Percentiles rank a stretch among this genome's conserved stretches.
Evolutionary conservation across 208 protist genomes (phyloP).

Genomic region (Sergeia podlipaevii): DNA sequence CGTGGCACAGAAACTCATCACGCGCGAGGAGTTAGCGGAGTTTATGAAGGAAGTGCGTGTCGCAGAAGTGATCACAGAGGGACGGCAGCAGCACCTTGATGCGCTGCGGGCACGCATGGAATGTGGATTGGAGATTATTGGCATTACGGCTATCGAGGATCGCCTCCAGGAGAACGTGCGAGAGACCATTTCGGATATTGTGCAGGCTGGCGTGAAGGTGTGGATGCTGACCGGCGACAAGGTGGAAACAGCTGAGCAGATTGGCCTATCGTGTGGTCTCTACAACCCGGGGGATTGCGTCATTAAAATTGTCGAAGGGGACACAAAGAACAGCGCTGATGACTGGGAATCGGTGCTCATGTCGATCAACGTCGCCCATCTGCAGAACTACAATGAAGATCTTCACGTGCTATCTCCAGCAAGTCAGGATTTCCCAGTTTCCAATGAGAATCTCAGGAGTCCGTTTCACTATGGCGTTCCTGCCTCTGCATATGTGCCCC

Average conservation of each 20-base stretch:
- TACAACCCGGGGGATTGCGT: constrained; percentile 47
- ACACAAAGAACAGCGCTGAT: background rate
- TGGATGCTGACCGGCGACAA: constrained; percentile 99
- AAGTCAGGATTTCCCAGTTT: too few species aligned
- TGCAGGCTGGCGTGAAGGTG: constrained; percentile 83
- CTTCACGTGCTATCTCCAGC: too few species aligned
- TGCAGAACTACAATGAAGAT: background rate
- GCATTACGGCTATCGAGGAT: constrained; percentile 97
- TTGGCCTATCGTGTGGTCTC: constrained; percentile 79
- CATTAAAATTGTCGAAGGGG: constrained; percentile 38
- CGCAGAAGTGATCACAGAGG: constrained; percentile 29
- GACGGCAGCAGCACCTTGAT: constrained; percentile 42
- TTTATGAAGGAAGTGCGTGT: constrained; percentile 30
- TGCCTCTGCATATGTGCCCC: too few species aligned
- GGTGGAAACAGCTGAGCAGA: constrained; percentile 97
- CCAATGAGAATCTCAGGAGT: background rate
- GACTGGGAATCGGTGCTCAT: constrained; percentile 15
- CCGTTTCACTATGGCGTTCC: too few species aligned
- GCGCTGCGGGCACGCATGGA: constrained; percentile 76
- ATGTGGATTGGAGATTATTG: constrained; percentile 76
- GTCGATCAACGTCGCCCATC: background rate
- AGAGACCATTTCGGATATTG: constrained; percentile 75
- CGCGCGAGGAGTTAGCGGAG: constrained; percentile 21
- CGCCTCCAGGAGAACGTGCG: constrained; percentile 95
- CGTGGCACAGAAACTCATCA: constrained; percentile 56